Evolutionary conservation across 805 yeast genomes (phyloP).

Genomic region (Kockiozyma suomiensis): DNA sequence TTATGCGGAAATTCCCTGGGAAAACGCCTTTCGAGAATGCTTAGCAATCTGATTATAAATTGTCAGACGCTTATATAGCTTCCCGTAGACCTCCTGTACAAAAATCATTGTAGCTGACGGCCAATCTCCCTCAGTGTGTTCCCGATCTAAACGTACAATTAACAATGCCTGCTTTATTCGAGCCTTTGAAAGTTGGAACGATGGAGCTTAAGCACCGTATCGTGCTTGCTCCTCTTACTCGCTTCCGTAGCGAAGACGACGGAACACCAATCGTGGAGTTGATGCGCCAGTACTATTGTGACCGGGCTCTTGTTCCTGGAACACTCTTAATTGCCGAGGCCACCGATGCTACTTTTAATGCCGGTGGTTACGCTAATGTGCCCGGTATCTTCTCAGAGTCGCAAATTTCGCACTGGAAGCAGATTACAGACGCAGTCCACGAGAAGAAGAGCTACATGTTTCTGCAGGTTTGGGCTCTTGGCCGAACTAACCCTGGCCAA

Average conservation of each 20-base stretch:
- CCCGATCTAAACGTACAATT: too few species aligned
- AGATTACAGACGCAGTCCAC: constrained; percentile 53
- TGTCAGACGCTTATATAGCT: too few species aligned
- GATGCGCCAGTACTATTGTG: constrained; percentile 54
- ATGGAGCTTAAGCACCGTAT: constrained; percentile 44
- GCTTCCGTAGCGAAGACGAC: constrained; percentile 43
- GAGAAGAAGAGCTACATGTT: constrained; percentile 45
- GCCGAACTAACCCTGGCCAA: constrained; percentile 44
- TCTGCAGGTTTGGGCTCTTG: constrained; percentile 54
- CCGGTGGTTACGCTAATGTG: constrained; percentile 46
- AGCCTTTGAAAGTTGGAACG: constrained; percentile 38
- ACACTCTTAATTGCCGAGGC: constrained; percentile 66
- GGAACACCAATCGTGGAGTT: constrained; percentile 44
- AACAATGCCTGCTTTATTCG: constrained; percentile 28
- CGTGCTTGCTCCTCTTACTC: constrained; percentile 55
- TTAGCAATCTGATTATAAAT: too few species aligned
- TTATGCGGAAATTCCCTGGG: too few species aligned
- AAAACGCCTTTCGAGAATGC: too few species aligned
- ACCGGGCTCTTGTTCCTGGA: constrained; percentile 57
- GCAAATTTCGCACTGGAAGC: constrained; percentile 80
- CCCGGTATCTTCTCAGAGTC: constrained; percentile 66
- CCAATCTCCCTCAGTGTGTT: too few species aligned
- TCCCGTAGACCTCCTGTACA: too few species aligned
- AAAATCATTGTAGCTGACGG: too few species aligned
- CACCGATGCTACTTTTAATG: constrained; percentile 48